Evolutionary conservation across 2,329 filamentous ascomycete species (phyloP).

Genomic region (Cucurbitaria berberidis): DNA sequence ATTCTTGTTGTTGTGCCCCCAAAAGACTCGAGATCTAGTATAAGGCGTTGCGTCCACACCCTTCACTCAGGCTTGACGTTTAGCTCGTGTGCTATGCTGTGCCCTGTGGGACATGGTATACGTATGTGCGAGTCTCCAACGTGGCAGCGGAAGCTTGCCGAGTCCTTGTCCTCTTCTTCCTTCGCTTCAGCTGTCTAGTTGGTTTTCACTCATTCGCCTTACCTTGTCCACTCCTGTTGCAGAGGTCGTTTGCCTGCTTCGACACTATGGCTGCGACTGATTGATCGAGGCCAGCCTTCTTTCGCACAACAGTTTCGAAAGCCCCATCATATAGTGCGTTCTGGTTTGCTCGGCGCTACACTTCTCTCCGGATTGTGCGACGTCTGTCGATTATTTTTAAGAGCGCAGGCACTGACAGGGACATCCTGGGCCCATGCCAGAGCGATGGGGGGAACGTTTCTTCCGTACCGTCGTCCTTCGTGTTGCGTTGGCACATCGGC

Average conservation of each 20-base stretch:
- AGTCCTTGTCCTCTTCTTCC: neutral
- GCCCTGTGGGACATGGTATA: neutral
- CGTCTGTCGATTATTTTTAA: neutral
- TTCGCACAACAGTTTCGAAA: neutral
- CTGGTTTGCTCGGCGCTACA: neutral
- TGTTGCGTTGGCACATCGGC: neutral
- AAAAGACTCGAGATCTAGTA: neutral
- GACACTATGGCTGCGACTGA: neutral
- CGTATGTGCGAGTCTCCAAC: neutral
- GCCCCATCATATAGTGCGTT: neutral
- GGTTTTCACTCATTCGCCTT: neutral
- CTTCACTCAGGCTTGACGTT: neutral
- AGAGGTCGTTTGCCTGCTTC: neutral
- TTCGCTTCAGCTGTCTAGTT: neutral
- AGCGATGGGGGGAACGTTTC: too few relatives aligned
- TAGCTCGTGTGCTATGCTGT: neutral
- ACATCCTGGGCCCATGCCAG: too few relatives aligned
- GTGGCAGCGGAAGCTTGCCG: neutral
- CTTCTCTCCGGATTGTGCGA: neutral
- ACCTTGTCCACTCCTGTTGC: neutral
- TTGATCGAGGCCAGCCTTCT: neutral
- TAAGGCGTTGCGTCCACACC: neutral
- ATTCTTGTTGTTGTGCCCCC: neutral
- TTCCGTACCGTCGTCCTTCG: neutral
- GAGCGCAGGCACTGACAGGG: too few relatives aligned